Conservation (phyloP, 1,139 yeast genomes). For the Hanseniaspora gamundiae region DNA sequence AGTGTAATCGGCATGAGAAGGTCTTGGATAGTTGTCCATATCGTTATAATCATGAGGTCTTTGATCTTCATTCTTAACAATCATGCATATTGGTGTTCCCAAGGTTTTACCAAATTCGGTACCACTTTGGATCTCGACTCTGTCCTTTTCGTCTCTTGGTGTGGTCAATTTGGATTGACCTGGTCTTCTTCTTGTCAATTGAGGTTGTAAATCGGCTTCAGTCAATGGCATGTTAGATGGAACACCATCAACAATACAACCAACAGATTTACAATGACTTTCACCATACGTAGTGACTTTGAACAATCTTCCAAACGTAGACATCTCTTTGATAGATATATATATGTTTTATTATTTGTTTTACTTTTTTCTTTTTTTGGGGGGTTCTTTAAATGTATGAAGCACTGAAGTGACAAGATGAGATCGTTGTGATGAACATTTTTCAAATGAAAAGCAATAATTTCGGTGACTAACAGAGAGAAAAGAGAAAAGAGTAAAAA, state of each 20-base stretch:
- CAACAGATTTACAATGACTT: slow-evolving; percentile 96
- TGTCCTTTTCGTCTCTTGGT: slow-evolving; percentile 91
- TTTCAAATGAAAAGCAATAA: too few relatives aligned
- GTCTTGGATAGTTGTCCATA: slow-evolving; percentile 91
- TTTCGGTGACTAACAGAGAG: too few relatives aligned
- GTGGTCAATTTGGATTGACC: slow-evolving; percentile 90
- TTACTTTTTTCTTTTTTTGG: not conserved
- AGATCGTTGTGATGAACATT: too few relatives aligned
- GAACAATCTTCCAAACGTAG: slow-evolving; percentile 51
- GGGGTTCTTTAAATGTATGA: too few relatives aligned
- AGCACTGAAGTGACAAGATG: not conserved
- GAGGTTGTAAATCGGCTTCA: slow-evolving; percentile 89
- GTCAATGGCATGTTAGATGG: slow-evolving; percentile 86
- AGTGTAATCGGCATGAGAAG: slow-evolving; percentile 96
- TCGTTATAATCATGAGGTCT: slow-evolving; percentile 93
- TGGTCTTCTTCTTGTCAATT: slow-evolving; percentile 91
- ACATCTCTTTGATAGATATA: too few relatives aligned
- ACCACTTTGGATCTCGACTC: slow-evolving; percentile 87
- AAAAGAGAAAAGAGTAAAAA: too few relatives aligned
- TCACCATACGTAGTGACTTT: slow-evolving; percentile 94
- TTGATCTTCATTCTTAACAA: slow-evolving; percentile 88
- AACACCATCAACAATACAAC: slow-evolving; percentile 96
- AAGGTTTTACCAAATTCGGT: slow-evolving; percentile 82
- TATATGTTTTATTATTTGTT: too few relatives aligned
- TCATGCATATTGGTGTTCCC: slow-evolving; percentile 94